These are phyloP conservation scores for Coniochaeta prunicola DNA, from an alignment of 2,329 filamentous ascomycete species.

Conservation along the genomic window DNA sequence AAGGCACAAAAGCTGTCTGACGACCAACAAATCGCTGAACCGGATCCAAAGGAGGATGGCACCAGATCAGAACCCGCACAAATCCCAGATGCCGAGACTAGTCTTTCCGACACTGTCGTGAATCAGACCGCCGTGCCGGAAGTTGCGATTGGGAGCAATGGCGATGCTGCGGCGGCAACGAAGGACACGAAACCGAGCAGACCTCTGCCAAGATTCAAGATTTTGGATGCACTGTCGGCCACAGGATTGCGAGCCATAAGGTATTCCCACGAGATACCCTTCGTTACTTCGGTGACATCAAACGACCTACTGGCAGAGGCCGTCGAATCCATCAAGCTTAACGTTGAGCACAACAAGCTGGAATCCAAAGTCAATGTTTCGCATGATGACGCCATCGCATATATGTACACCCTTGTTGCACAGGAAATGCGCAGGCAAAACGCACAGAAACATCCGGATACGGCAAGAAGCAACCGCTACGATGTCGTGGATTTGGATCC, in stretches of 20 bases:
- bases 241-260: constrained; percentile 86
- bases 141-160: constrained; percentile 1
- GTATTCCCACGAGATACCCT: constrained; percentile 86
- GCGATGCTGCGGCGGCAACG: background rate
- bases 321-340: constrained; percentile 72
- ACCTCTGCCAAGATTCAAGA: constrained; percentile 53
- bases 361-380: constrained; percentile 63
- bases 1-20: constrained; percentile 18
- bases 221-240: constrained; percentile 90
- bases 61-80: constrained; percentile 5
- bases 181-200: constrained; percentile 16
- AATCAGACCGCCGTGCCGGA: constrained; percentile 1
- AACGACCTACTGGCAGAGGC: constrained; percentile 82
- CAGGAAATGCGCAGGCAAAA: constrained; percentile 37
- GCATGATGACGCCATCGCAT: constrained; percentile 75
- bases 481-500: constrained; percentile 96
- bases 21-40: constrained; percentile 7
- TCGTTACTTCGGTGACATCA: constrained; percentile 72
- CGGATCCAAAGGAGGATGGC: constrained; percentile 6
- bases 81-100: background rate
- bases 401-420: constrained; percentile 76
- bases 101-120: background rate
- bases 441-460: constrained; percentile 26
- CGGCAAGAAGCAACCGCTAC: constrained; percentile 50
- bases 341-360: constrained; percentile 76